Evolutionary conservation across 2,329 filamentous ascomycete species (phyloP).

Genomic region (Rhinocladiella similis): DNA sequence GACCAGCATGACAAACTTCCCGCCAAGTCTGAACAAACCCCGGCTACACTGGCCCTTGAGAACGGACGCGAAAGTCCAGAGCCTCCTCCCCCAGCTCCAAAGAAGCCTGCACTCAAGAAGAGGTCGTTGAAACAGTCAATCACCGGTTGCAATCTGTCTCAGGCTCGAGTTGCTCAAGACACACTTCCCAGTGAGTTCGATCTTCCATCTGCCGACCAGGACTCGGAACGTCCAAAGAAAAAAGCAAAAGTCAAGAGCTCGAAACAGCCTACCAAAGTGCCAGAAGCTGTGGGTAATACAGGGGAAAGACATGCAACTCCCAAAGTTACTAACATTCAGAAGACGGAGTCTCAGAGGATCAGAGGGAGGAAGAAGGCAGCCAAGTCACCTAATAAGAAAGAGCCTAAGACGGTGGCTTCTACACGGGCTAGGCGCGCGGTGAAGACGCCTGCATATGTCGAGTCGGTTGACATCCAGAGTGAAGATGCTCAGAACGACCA

Average conservation of each 20-base stretch:
- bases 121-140: constrained; percentile 4
- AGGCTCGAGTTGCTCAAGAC: not conserved
- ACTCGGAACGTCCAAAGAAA: constrained; percentile 6
- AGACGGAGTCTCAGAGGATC: not conserved
- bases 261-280: not conserved
- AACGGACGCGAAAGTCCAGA: not conserved
- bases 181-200: constrained; percentile 10
- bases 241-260: constrained; percentile 9
- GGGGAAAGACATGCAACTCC: not conserved
- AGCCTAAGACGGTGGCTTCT: constrained; percentile 10
- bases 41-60: constrained; percentile 1
- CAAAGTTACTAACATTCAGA: not conserved
- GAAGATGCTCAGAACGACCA: not conserved
- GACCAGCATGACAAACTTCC: not conserved
- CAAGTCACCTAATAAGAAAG: not conserved
- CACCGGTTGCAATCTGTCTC: not conserved
- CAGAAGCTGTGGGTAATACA: not conserved
- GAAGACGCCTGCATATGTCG: constrained; percentile 14
- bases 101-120: constrained; percentile 13
- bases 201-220: constrained; percentile 8
- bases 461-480: constrained; percentile 5
- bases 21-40: not conserved
- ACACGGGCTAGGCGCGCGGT: constrained; percentile 12
- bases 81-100: not conserved
- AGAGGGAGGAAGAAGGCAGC: not conserved